Evolutionary conservation across 257 asterid genomes (phyloP), one percentile per base, ranked within the genome.

Genomic region (Petrea volubilis): DNA sequence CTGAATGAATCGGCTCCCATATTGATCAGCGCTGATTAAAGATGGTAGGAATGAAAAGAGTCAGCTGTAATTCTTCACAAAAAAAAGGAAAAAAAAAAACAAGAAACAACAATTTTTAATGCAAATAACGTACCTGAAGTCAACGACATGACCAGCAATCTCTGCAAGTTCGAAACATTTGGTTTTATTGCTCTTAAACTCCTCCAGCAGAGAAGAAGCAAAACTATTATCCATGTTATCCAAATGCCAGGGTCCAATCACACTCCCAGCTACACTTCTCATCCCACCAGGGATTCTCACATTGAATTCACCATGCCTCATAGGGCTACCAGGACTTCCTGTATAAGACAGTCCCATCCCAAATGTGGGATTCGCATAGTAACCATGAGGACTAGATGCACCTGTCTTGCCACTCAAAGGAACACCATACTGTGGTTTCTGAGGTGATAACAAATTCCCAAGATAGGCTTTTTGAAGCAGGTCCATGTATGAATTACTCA

Each of bases 1-100:
- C 67, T 94, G 98, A 74, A 94, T 94, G 82, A 94, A 94, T 31
- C 98, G 93, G 77, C 98, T 93, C 71, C 98, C 98, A 80, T 93
- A 93, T 70, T 93, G 98, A 74, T 93, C 98, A 36, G 96, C 87
- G 50, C 98, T 93, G 76, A 31, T 60, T 34, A 74, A 31, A 68
- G 60, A 73, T 46, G 64, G 24, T 13, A 12, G 44, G 14, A 65
- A 41, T 43, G 25, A 77, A 73, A 71, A 62, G n/a, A 18, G 13
- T 57, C 59, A 82, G 64, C 29, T 61, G 64, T 64, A 31, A 77
- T 62, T 53, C 27, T 51, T 33, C 24, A n/a, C 46, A 40, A 60
- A 47, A 69, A n/a, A n/a, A n/a, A n/a, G n/a, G n/a, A n/a, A n/a
- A n/a, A n/a, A n/a, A n/a, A n/a, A 47, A 2, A 27, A 27, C 38